phyloP scores from a whole-genome alignment of 2,329 filamentous ascomycete genomes.

The Juglanconis oblonga region DNA sequence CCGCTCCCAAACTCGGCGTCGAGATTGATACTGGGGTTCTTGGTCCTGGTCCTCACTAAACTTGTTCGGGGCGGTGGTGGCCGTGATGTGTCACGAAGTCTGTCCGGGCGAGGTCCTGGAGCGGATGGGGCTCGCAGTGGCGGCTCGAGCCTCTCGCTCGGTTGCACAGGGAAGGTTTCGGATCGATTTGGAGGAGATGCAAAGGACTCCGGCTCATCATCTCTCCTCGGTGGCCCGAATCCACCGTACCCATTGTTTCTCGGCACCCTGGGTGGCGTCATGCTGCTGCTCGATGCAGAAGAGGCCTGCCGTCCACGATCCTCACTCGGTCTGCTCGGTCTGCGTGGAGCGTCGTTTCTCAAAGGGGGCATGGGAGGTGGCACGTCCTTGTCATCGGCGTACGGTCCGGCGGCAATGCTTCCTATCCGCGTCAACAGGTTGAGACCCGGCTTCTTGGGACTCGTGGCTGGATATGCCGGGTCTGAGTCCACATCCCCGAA shows the following conservation, averaged over 20 bases:
- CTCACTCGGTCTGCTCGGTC: constrained; percentile 13
- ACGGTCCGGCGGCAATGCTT: constrained; percentile 64
- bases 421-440: constrained; percentile 61
- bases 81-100: constrained; percentile 48
- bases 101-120: constrained; percentile 40
- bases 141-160: constrained; percentile 33
- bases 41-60: constrained; percentile 40
- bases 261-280: constrained; percentile 37
- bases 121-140: constrained; percentile 46
- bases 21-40: constrained; percentile 48
- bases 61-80: constrained; percentile 52
- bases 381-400: constrained; percentile 37
- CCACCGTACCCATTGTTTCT: constrained; percentile 56
- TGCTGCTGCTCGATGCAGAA: constrained; percentile 31
- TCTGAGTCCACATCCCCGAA: constrained; percentile 39
- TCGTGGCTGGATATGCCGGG: constrained; percentile 44
- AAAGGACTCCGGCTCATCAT: constrained; percentile 36
- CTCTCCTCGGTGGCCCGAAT: constrained; percentile 46
- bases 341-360: constrained; percentile 9
- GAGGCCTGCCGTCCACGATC: constrained; percentile 27
- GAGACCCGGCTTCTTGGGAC: constrained; percentile 39
- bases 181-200: constrained; percentile 41
- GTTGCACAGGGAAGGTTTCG: constrained; percentile 49
- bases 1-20: constrained; percentile 58
- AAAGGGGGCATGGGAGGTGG: constrained; percentile 13